Conservation (phyloP, 768 basidiomycete genomes). For the Boletus reticuloceps region DNA sequence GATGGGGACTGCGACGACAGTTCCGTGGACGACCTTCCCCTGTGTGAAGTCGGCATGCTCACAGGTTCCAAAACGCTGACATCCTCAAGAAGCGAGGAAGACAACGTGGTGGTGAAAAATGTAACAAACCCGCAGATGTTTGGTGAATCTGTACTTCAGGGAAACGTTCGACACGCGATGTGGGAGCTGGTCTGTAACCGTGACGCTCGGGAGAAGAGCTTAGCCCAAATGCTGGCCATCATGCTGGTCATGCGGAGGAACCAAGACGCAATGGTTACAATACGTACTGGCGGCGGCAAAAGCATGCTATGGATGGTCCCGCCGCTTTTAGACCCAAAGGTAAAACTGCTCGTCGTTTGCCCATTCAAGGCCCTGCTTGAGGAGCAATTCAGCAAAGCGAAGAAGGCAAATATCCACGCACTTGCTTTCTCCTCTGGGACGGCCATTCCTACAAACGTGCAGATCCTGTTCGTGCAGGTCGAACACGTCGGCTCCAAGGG, state of each 20-base stretch:
- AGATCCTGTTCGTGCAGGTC: constrained; percentile 9
- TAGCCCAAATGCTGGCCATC: neutral
- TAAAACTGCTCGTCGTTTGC: constrained; percentile 4
- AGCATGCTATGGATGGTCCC: constrained; percentile 8
- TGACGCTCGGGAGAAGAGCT: neutral
- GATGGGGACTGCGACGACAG: neutral
- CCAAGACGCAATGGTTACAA: constrained; percentile 2
- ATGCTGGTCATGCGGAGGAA: neutral
- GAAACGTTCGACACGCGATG: neutral
- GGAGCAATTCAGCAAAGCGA: neutral
- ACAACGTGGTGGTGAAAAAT: neutral
- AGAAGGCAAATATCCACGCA: neutral
- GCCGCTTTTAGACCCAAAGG: neutral
- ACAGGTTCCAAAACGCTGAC: neutral
- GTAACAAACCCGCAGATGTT: neutral
- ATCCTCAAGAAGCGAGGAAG: neutral
- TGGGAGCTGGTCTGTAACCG: neutral
- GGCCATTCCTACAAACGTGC: neutral
- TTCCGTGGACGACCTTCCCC: neutral
- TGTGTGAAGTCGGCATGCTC: neutral
- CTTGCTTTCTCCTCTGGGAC: neutral
- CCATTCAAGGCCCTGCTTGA: constrained; percentile 6
- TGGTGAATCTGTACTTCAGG: neutral
- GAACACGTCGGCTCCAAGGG: neutral
- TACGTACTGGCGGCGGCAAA: constrained; percentile 2